Percentiles rank a stretch among this genome's conserved stretches.
phyloP scores from a whole-genome alignment of 116 monocot genomes.

The Phalaenopsis hybrid region DNA sequence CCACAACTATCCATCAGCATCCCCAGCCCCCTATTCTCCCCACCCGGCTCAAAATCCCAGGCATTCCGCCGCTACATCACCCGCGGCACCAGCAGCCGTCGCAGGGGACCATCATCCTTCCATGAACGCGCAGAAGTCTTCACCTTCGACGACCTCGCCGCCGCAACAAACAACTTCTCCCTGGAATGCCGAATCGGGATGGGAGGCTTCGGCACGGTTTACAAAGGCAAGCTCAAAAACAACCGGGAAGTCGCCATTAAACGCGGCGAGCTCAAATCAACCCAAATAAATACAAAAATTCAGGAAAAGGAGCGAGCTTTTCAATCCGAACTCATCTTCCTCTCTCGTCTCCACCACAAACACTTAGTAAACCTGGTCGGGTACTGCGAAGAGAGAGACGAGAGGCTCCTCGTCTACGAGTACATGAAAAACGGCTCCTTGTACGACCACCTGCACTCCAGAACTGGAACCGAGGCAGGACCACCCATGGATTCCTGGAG shows the following conservation, averaged over 20 bases:
- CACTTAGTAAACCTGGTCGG: slow-evolving; percentile 46
- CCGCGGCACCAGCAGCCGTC: slow-evolving; percentile 44
- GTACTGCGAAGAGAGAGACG: slow-evolving; percentile 43
- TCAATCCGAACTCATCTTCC: slow-evolving; percentile 42
- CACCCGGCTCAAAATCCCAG: slow-evolving; percentile 20
- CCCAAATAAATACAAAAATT: slow-evolving; percentile 11
- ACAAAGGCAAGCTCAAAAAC: slow-evolving; percentile 31
- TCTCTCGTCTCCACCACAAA: slow-evolving; percentile 55
- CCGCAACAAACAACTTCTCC: slow-evolving; percentile 21
- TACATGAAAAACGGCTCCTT: slow-evolving; percentile 58
- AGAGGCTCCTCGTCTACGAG: slow-evolving; percentile 52
- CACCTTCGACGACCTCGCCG: slow-evolving; percentile 23
- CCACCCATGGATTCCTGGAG: slow-evolving; percentile 21
- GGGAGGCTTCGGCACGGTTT: slow-evolving; percentile 47
- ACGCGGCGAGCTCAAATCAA: slow-evolving; percentile 18
- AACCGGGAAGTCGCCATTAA: slow-evolving; percentile 41
- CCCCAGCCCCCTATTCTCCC: slow-evolving; percentile 15
- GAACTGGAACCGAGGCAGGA: neutral
- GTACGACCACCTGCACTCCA: slow-evolving; percentile 40
- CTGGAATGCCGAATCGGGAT: slow-evolving; percentile 26
- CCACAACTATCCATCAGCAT: neutral
- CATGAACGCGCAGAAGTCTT: slow-evolving; percentile 47
- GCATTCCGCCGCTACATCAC: slow-evolving; percentile 45
- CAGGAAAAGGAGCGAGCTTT: slow-evolving; percentile 41
- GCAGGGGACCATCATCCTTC: slow-evolving; percentile 68